A percentile compares a stretch with the other conserved stretches of the same genome.
phyloP scores from a whole-genome alignment of 352 stramenopile genomes.

The Phytophthora lateralis region DNA sequence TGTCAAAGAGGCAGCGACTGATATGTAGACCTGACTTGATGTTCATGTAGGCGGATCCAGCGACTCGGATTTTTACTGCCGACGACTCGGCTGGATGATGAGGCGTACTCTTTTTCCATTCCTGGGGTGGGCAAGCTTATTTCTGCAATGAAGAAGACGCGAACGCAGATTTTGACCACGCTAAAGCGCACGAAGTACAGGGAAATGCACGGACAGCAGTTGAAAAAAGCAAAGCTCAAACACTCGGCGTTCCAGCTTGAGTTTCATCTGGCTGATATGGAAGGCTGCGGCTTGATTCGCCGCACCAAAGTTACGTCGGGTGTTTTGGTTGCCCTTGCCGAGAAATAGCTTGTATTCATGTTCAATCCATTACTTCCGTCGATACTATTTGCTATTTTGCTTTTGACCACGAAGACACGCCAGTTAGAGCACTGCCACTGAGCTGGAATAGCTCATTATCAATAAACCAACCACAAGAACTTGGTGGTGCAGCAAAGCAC shows the following conservation, averaged over 20 bases:
- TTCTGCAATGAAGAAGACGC: slow-evolving; percentile 62
- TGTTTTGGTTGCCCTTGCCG: slow-evolving; percentile 45
- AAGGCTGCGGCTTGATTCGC: slow-evolving; percentile 54
- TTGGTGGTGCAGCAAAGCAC: background rate
- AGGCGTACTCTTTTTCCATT: slow-evolving; percentile 58
- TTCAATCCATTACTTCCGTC: too few relatives aligned
- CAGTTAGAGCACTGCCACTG: background rate
- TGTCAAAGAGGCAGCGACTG: background rate
- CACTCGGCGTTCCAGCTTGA: slow-evolving; percentile 58
- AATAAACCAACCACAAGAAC: background rate
- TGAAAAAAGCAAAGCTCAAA: slow-evolving; percentile 66
- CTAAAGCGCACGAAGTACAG: slow-evolving; percentile 71
- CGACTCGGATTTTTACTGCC: slow-evolving; percentile 59
- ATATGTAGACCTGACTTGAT: background rate
- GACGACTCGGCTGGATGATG: slow-evolving; percentile 47
- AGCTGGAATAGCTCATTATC: background rate
- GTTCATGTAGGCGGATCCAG: slow-evolving; percentile 40
- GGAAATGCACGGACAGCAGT: slow-evolving; percentile 59
- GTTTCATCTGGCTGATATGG: slow-evolving; percentile 71
- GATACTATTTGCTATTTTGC: too few relatives aligned
- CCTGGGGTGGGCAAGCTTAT: slow-evolving; percentile 64
- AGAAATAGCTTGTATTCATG: slow-evolving; percentile 14
- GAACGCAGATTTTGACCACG: slow-evolving; percentile 38
- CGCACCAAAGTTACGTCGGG: slow-evolving; percentile 63
- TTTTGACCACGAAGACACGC: too few relatives aligned